Percentiles rank a stretch among this genome's conserved stretches.
phyloP scores from a whole-genome alignment of 1,139 yeast species.

The Diutina pseudorugosa region DNA sequence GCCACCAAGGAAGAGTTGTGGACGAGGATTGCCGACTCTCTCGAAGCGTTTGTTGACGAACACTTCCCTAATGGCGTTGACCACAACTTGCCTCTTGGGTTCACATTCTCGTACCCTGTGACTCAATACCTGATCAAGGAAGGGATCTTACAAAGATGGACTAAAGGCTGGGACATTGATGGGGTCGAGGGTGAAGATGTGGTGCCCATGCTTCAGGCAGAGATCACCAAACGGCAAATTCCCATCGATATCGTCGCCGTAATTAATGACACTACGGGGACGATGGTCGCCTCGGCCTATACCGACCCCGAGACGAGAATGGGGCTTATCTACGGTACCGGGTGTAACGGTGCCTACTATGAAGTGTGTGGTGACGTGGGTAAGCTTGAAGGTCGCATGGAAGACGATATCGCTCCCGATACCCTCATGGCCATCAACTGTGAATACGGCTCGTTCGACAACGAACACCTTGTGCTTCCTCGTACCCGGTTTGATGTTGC shows the following conservation, averaged over 20 bases:
- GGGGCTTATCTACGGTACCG: constrained; percentile 97
- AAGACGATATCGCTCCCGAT: constrained; percentile 47
- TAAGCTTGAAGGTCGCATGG: constrained; percentile 64
- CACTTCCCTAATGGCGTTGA: constrained; percentile 50
- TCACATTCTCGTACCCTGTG: constrained; percentile 92
- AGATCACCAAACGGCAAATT: constrained; percentile 49
- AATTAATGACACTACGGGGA: constrained; percentile 96
- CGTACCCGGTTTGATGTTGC: constrained; percentile 77
- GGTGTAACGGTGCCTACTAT: constrained; percentile 95
- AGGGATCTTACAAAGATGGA: constrained; percentile 92
- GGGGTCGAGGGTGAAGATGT: constrained; percentile 94
- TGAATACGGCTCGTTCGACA: constrained; percentile 97
- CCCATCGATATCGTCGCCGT: constrained; percentile 85
- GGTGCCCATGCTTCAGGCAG: constrained; percentile 77
- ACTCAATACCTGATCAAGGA: constrained; percentile 72
- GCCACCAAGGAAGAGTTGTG: constrained; percentile 69
- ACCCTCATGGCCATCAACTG: constrained; percentile 94
- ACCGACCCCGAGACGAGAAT: constrained; percentile 79
- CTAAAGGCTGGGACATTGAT: constrained; percentile 91
- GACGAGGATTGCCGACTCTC: constrained; percentile 75
- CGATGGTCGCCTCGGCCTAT: constrained; percentile 90
- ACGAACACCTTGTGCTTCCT: constrained; percentile 74
- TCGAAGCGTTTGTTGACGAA: constrained; percentile 50
- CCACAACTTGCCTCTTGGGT: constrained; percentile 63
- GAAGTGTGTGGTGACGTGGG: constrained; percentile 68